Percentiles rank a stretch among this genome's conserved stretches.
These are phyloP conservation scores for Sporisorium reilianum DNA, from an alignment of 1,284 basidiomycete genomes.

Conservation along the genomic window DNA sequence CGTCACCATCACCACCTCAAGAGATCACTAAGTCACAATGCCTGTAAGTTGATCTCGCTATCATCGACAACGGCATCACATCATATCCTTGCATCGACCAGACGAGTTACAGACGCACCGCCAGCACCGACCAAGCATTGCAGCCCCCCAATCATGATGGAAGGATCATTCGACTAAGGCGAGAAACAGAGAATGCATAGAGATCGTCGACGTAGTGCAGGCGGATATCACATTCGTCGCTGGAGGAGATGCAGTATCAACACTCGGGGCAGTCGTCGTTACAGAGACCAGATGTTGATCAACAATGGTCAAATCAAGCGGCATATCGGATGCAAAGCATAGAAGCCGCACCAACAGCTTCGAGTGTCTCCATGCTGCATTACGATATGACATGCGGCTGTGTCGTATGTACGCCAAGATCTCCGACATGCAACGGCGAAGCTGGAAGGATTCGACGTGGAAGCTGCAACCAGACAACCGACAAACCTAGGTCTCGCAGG, in stretches of 20 bases:
- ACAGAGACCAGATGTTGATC: not conserved
- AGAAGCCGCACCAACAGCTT: not conserved
- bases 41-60: slow-evolving; percentile 44
- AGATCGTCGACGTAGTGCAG: not conserved
- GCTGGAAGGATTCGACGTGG: not conserved
- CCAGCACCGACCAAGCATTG: slow-evolving; percentile 3
- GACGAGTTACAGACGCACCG: not conserved
- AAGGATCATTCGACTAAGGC: no score
- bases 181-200: not conserved
- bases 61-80: slow-evolving; percentile 22
- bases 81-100: slow-evolving; percentile 27
- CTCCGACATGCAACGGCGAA: not conserved
- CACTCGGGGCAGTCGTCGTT: not conserved
- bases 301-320: not conserved
- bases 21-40: slow-evolving; percentile 55
- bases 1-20: slow-evolving; percentile 56
- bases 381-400: not conserved
- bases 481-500: not conserved
- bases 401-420: not conserved
- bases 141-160: no score
- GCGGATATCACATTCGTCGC: not conserved
- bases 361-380: not conserved
- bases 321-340: not conserved
- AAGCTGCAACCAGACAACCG: not conserved
- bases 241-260: not conserved